Evolutionary conservation across 306 rosid species (phyloP).

Genomic region (Ceratonia siliqua): DNA sequence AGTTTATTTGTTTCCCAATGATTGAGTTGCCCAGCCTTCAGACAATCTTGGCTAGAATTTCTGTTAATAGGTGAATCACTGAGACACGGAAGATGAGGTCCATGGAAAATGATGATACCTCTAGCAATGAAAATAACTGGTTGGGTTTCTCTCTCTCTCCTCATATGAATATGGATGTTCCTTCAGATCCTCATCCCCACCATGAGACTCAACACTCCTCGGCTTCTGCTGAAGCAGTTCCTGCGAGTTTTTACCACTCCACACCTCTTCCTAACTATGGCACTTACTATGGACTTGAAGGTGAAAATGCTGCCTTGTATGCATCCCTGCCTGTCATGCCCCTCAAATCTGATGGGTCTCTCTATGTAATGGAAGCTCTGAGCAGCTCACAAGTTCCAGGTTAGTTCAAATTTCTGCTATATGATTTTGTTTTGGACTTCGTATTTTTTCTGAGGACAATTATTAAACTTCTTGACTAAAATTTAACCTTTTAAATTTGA

Average conservation of each 20-base stretch:
- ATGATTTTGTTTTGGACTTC: not conserved
- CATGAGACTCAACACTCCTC: slow-evolving; percentile 39
- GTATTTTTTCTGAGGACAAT: not conserved
- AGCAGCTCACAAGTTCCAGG: slow-evolving; percentile 63
- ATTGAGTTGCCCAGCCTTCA: slow-evolving; percentile 48
- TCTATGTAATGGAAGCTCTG: slow-evolving; percentile 59
- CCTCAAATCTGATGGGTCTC: slow-evolving; percentile 69
- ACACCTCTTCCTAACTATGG: slow-evolving; percentile 55
- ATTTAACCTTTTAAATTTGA: not conserved
- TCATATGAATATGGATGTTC: slow-evolving; percentile 50
- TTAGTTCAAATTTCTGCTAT: slow-evolving; percentile 27
- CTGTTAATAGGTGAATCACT: slow-evolving; percentile 4
- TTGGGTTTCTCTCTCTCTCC: slow-evolving; percentile 68
- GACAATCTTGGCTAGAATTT: slow-evolving; percentile 40
- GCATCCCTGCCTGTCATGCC: slow-evolving; percentile 61
- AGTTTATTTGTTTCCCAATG: slow-evolving; percentile 43
- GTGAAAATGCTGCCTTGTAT: slow-evolving; percentile 46
- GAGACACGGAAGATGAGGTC: slow-evolving; percentile 48
- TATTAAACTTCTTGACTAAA: slow-evolving; percentile 3
- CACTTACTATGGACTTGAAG: slow-evolving; percentile 52
- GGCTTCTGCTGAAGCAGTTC: slow-evolving; percentile 37
- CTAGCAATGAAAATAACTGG: slow-evolving; percentile 46
- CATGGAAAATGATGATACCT: slow-evolving; percentile 44
- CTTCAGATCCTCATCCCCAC: slow-evolving; percentile 37
- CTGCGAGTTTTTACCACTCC: slow-evolving; percentile 44